phyloP scores from a whole-genome alignment of 2,329 filamentous ascomycete genomes.

The Alternaria gansuensis region DNA sequence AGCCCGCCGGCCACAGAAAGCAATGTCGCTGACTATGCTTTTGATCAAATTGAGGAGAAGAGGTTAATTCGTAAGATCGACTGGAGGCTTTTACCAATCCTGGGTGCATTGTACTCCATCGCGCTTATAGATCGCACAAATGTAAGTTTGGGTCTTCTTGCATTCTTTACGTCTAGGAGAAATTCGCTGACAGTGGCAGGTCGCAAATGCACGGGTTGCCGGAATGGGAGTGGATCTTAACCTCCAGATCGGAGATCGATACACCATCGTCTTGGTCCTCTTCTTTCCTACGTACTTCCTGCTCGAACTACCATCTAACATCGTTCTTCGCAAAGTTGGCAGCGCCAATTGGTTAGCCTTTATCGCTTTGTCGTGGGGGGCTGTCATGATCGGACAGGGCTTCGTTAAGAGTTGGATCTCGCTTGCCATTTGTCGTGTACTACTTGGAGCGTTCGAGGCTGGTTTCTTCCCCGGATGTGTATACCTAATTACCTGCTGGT shows the following conservation, averaged over 20 bases:
- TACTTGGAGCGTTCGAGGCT: constrained; percentile 39
- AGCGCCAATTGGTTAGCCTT: constrained; percentile 42
- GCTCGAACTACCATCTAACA: constrained; percentile 37
- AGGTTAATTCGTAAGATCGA: constrained; percentile 46
- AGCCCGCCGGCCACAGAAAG: constrained; percentile 5
- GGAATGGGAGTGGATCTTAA: constrained; percentile 40
- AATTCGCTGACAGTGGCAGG: constrained; percentile 15
- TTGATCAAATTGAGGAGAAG: constrained; percentile 32
- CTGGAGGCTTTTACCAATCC: constrained; percentile 52
- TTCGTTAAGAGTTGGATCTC: constrained; percentile 39
- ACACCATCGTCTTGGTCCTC: constrained; percentile 37
- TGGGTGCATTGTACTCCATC: constrained; percentile 52
- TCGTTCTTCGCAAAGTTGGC: constrained; percentile 38
- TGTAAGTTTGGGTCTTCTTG: constrained; percentile 2
- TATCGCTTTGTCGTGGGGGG: constrained; percentile 38
- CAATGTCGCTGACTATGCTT: constrained; percentile 18
- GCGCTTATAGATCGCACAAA: constrained; percentile 52
- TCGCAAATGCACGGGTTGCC: constrained; percentile 40
- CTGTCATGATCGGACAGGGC: constrained; percentile 40
- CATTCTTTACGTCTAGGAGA: neutral
- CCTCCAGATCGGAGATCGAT: constrained; percentile 34
- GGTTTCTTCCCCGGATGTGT: constrained; percentile 43
- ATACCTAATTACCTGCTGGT: constrained; percentile 45
- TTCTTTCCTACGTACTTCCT: constrained; percentile 43
- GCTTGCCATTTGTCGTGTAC: constrained; percentile 31